phyloP scores from a whole-genome alignment of 805 yeast genomes.

The Candida sakaeoensis region DNA sequence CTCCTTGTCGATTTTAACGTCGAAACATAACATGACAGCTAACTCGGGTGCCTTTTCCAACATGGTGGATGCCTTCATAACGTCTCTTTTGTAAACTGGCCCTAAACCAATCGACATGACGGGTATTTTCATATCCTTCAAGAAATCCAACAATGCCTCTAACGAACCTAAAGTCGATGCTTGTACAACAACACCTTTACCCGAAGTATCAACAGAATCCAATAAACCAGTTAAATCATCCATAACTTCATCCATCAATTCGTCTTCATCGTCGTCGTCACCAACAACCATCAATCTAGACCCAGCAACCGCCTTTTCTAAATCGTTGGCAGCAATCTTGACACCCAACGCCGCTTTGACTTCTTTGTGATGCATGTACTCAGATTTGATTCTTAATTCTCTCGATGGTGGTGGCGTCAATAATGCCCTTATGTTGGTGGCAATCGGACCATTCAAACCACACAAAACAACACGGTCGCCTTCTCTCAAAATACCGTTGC shows the following conservation, averaged over 20 bases:
- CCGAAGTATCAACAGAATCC: conserved; percentile 91
- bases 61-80: conserved; percentile 96
- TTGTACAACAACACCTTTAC: conserved; percentile 97
- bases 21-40: conserved; percentile 98
- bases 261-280: conserved; percentile 97
- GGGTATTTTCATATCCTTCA: conserved; percentile 98
- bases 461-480: conserved; percentile 95
- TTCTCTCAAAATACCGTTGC: conserved; percentile 93
- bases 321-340: conserved; percentile 94
- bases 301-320: conserved; percentile 99
- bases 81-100: conserved; percentile 97
- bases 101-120: conserved; percentile 98
- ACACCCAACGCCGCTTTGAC: conserved; percentile 99
- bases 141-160: conserved; percentile 94
- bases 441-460: conserved; percentile 98
- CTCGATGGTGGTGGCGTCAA: conserved; percentile 97
- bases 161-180: conserved; percentile 97
- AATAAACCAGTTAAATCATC: conserved; percentile 93
- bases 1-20: conserved; percentile 94
- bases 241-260: conserved; percentile 96
- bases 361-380: conserved; percentile 92
- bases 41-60: conserved; percentile 91
- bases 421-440: conserved; percentile 91
- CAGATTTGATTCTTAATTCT: conserved; percentile 95
- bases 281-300: conserved; percentile 93